Evolutionary conservation across 768 basidiomycete species (phyloP), one percentile per base, ranked within the genome.

Genomic region (Sporobolomyces phaffii): DNA sequence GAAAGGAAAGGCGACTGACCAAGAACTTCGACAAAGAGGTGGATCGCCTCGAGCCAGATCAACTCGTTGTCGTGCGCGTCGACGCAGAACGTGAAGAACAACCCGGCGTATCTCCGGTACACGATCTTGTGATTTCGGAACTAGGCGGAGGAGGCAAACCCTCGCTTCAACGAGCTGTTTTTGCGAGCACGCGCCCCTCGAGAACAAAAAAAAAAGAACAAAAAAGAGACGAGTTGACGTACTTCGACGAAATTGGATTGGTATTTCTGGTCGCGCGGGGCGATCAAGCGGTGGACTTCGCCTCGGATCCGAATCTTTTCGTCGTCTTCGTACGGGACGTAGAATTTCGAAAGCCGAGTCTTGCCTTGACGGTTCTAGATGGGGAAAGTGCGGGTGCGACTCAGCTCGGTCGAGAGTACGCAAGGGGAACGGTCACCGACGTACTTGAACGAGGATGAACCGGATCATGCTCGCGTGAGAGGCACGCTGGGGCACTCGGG

Each of bases 171-270:
- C n/a, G n/a, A n/a, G n/a, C n/a, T n/a, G n/a, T n/a, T n/a, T n/a
- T n/a, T n/a, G n/a, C n/a, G n/a, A n/a, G n/a, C n/a, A n/a, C n/a
- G n/a, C n/a, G n/a, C n/a, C n/a, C n/a, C n/a, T n/a, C n/a, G n/a
- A n/a, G n/a, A n/a, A 13, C 40, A 31, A 44, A 24, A 44, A 40
- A 41, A 28, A 18, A 24, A 34, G 54, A 45, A 47, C 20, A n/a
- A 26, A 38, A 24, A 20, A 11, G 18, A 34, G 31, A 9, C 29
- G 15, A 4, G 75, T 38, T 22, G 24, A 3, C 85, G 51, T 60
- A 94, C 94, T 84, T 99, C 96, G 38, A 98, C 96, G 73, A 98
- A 98, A 77, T 99, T 99, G 28, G 91, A 94, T 78, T 98, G 96
- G 73, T 97, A 96, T 79, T 97, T 97, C 81, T 97, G 92, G 78